Evolutionary conservation across 495 filamentous ascomycete genomes (phyloP).

Genomic region (Tuber brumale): DNA sequence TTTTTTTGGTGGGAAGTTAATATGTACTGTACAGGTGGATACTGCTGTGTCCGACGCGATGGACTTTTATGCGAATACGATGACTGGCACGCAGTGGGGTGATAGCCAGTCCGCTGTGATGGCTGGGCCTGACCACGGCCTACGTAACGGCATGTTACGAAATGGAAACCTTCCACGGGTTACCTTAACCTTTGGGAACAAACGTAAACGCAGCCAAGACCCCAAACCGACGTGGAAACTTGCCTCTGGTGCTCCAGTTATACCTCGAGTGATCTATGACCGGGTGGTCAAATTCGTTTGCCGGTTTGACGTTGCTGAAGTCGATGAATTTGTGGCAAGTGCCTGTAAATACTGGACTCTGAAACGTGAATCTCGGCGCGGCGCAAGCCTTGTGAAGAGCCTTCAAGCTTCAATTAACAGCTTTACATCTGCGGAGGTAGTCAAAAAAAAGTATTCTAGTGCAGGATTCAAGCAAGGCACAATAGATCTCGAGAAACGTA

Average conservation of each 20-base stretch:
- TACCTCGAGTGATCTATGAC: slow-evolving; percentile 76
- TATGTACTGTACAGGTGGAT: slow-evolving; percentile 45
- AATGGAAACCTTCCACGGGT: slow-evolving; percentile 47
- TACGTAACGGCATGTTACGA: slow-evolving; percentile 21
- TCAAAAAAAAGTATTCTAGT: slow-evolving; percentile 79
- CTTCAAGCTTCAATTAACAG: slow-evolving; percentile 73
- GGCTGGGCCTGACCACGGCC: slow-evolving; percentile 44
- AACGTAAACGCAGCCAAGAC: slow-evolving; percentile 60
- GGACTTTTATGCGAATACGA: slow-evolving; percentile 76
- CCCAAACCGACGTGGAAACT: slow-evolving; percentile 81
- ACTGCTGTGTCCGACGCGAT: slow-evolving; percentile 59
- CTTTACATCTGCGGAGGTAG: slow-evolving; percentile 94
- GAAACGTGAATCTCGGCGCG: slow-evolving; percentile 85
- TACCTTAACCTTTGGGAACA: slow-evolving; percentile 62
- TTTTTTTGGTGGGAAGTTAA: not conserved
- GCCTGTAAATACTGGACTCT: slow-evolving; percentile 96
- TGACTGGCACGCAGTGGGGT: slow-evolving; percentile 82
- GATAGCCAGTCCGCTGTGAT: slow-evolving; percentile 83
- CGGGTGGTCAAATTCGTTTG: slow-evolving; percentile 70
- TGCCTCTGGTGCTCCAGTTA: slow-evolving; percentile 89
- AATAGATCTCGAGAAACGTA: slow-evolving; percentile 67
- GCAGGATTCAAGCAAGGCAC: slow-evolving; percentile 75
- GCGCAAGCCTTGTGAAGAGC: slow-evolving; percentile 83
- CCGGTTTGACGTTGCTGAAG: slow-evolving; percentile 72
- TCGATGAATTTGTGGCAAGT: slow-evolving; percentile 85